Evolutionary conservation across 768 basidiomycete genomes (phyloP), one percentile per base, ranked within the genome.

Genomic region (Leccinum uliginosum): DNA sequence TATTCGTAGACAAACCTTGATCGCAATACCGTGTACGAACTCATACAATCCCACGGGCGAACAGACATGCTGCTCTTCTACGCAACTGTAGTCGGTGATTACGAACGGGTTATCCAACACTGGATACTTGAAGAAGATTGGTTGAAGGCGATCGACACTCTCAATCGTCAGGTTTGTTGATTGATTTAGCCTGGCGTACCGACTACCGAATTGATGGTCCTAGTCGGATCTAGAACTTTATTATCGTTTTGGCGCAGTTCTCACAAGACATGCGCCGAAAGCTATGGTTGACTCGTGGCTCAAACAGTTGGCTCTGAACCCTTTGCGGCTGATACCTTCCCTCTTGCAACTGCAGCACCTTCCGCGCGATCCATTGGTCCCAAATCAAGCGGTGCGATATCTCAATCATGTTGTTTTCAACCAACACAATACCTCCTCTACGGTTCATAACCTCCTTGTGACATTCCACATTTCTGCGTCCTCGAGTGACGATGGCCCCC

Each of bases 201-300:
- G 15, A 51, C 34, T 51, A 12, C 47, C 34, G 35, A 29, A 23
- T 23, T 50, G 34, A 57, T 64, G 51, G 48, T 44, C 43, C 27
- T 65, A 98, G 91, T 78, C 84, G n/a, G 79, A 90, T 57, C 75
- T 93, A 19, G 91, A 92, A 46, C 77, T 96, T 11, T 98, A 98
- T 71, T 98, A 98, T 72, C 89, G 89, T 35, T 96, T 94, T 70
- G 89, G 91, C 1, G 80, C 94, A 7, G 87, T 91, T 6, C 83
- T 99, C 26, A 87, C 96, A 76, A 84, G 87, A 10, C 83, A 93
- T 65, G 83, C 83, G 5, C 89, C 97, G 1, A 91, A 89, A 66
- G 91, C 92, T 60, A 91, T 92, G 5, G 88, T 98, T 32, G 94
- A 98, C 66, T 83, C 89, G 1, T 98, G 94, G 93, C 76, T 97